A percentile compares a stretch with the other conserved stretches of the same genome.
phyloP scores from a whole-genome alignment of 2,329 filamentous ascomycete genomes.

The Botrytis tulipae region DNA sequence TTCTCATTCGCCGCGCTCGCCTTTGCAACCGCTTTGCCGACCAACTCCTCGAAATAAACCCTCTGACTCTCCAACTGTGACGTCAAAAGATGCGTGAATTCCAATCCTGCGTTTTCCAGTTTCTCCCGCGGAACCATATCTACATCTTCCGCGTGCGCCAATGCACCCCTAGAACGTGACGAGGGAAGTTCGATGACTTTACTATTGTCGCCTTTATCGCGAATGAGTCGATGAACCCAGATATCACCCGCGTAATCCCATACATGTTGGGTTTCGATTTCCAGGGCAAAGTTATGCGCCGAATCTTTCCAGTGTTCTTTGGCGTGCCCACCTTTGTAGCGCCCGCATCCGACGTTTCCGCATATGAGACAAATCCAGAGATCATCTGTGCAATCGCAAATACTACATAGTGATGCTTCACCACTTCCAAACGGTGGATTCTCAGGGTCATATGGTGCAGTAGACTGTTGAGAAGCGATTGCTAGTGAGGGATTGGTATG shows the following conservation, averaged over 20 bases:
- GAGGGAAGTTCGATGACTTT: conserved; percentile 86
- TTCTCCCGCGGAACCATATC: conserved; percentile 71
- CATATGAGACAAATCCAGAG: conserved; percentile 96
- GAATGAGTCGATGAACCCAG: conserved; percentile 93
- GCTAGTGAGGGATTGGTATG: conserved; percentile 68
- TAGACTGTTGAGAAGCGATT: conserved; percentile 34
- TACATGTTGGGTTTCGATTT: conserved; percentile 89
- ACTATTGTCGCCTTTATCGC: conserved; percentile 80
- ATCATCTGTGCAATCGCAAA: conserved; percentile 77
- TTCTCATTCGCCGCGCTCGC: conserved; percentile 69
- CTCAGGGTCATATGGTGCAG: conserved; percentile 43
- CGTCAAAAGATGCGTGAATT: conserved; percentile 92
- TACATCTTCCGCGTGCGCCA: conserved; percentile 42
- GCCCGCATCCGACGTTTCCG: conserved; percentile 86
- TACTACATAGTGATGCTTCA: conserved; percentile 70
- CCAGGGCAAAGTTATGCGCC: conserved; percentile 86
- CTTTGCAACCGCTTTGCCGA: conserved; percentile 87
- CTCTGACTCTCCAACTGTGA: conserved; percentile 91
- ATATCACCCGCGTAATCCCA: conserved; percentile 97
- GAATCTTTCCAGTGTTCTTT: conserved; percentile 92
- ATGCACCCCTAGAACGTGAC: conserved; percentile 29
- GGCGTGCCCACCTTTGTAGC: conserved; percentile 90
- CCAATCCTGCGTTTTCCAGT: conserved; percentile 76
- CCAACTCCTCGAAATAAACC: conserved; percentile 89
- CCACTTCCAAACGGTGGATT: conserved; percentile 60